A percentile compares a stretch with the other conserved stretches of the same genome.
These are phyloP conservation scores for Lactifluus echinatus DNA, from an alignment of 768 basidiomycete genomes.

Conservation along the genomic window DNA sequence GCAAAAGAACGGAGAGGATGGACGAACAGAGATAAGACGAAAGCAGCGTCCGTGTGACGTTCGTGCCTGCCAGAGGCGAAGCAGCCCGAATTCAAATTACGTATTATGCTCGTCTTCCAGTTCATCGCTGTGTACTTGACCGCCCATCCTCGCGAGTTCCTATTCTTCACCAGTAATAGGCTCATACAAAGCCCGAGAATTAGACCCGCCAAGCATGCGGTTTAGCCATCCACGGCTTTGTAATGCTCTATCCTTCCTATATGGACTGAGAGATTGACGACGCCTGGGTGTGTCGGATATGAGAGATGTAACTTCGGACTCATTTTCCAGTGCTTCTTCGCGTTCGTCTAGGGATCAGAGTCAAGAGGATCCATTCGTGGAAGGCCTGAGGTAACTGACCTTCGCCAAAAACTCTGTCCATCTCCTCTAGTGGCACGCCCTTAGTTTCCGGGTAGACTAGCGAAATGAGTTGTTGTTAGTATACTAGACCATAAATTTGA, in stretches of 20 bases:
- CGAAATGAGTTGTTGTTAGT: not conserved
- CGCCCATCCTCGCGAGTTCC: conserved; percentile 48
- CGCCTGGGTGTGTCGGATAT: conserved; percentile 34
- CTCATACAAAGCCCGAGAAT: conserved; percentile 35
- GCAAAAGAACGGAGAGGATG: conserved; percentile 9
- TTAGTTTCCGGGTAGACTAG: conserved; percentile 82
- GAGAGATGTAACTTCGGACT: conserved; percentile 53
- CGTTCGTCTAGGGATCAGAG: conserved; percentile 29
- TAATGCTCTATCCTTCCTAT: conserved; percentile 22
- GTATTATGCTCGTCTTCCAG: conserved; percentile 22
- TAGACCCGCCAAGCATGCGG: conserved; percentile 38
- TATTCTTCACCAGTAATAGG: conserved; percentile 45
- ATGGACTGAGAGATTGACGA: conserved; percentile 29
- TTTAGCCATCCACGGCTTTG: conserved; percentile 39
- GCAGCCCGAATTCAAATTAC: not conserved
- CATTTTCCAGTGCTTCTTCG: conserved; percentile 59
- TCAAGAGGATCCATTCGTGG: not conserved
- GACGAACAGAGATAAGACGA: conserved; percentile 12
- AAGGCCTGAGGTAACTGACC: conserved; percentile 33
- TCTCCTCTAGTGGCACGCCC: conserved; percentile 82
- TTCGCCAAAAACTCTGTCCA: conserved; percentile 88
- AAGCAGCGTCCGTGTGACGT: conserved; percentile 1
- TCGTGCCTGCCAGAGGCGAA: not conserved
- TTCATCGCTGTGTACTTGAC: conserved; percentile 25
- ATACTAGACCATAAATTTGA: not conserved